These are phyloP conservation scores for Naegleria fowleri DNA, from an alignment of 208 protist species.

Conservation along the genomic window DNA sequence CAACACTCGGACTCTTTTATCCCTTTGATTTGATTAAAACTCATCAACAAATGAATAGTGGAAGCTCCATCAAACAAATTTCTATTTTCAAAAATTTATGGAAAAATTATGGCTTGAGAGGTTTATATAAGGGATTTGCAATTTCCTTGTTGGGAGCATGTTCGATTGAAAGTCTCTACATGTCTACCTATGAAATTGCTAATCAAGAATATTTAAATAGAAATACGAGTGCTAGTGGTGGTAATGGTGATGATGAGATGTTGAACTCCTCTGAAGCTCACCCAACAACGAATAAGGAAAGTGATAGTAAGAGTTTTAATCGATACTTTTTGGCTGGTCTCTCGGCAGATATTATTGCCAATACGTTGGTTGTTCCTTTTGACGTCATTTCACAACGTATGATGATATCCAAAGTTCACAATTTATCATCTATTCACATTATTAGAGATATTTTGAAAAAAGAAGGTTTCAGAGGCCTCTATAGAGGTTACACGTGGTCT, in stretches of 20 bases:
- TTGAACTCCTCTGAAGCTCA: no score
- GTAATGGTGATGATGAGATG: no score
- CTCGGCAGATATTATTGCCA: neutral
- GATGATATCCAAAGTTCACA: neutral
- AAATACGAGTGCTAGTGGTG: neutral
- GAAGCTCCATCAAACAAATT: neutral
- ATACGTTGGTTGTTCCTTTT: neutral
- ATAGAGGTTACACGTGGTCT: neutral
- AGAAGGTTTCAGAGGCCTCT: neutral
- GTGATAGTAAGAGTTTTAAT: no score
- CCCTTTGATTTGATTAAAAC: neutral
- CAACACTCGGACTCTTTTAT: neutral
- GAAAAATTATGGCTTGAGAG: neutral
- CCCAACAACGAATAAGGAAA: no score
- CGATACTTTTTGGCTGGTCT: neutral
- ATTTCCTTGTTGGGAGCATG: neutral
- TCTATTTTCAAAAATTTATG: neutral
- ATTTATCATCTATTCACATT: neutral
- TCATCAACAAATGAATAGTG: neutral
- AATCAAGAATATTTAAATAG: neutral
- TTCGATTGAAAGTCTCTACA: neutral
- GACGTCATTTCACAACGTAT: neutral
- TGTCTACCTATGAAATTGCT: neutral
- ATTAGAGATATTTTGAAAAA: neutral
- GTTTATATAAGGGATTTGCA: neutral